phyloP scores from a whole-genome alignment of 805 yeast species.

The Saccharomycopsis selenospora region DNA sequence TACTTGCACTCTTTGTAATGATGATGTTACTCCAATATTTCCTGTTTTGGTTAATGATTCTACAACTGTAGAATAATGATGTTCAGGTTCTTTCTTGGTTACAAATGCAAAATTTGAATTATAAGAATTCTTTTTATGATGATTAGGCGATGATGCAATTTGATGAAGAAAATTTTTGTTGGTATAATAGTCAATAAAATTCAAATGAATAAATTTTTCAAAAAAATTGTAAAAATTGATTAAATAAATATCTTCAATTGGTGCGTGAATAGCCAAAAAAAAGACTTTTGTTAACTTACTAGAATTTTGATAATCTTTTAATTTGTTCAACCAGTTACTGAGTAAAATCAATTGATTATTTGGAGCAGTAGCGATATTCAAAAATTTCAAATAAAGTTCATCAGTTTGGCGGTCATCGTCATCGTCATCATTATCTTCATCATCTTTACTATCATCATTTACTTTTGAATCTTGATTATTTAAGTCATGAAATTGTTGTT shows the following conservation, averaged over 20 bases:
- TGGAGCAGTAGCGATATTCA: slow-evolving; percentile 40
- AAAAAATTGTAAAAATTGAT: slow-evolving; percentile 42
- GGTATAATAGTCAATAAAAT: slow-evolving; percentile 62
- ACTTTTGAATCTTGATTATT: too few species aligned
- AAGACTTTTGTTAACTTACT: slow-evolving; percentile 63
- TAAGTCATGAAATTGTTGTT: slow-evolving; percentile 27
- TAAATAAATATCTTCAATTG: slow-evolving; percentile 56
- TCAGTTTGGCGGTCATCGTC: slow-evolving; percentile 46
- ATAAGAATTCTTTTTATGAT: not conserved
- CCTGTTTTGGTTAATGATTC: not conserved
- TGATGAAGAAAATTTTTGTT: slow-evolving; percentile 75
- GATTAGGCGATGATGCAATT: slow-evolving; percentile 30
- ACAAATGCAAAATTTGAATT: not conserved
- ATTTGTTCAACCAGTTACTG: slow-evolving; percentile 40
- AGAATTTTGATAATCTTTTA: slow-evolving; percentile 34
- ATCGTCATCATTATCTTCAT: slow-evolving; percentile 4
- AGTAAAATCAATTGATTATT: slow-evolving; percentile 28
- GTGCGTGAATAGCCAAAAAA: slow-evolving; percentile 54
- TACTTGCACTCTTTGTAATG: too few species aligned
- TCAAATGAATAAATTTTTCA: slow-evolving; percentile 51
- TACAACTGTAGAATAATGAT: not conserved
- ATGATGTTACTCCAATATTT: not conserved
- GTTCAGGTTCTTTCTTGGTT: not conserved
- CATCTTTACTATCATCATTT: too few species aligned
- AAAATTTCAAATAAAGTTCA: slow-evolving; percentile 65